Conservation (phyloP, 345 rosid genomes). For the Eucalyptus rudis region DNA sequence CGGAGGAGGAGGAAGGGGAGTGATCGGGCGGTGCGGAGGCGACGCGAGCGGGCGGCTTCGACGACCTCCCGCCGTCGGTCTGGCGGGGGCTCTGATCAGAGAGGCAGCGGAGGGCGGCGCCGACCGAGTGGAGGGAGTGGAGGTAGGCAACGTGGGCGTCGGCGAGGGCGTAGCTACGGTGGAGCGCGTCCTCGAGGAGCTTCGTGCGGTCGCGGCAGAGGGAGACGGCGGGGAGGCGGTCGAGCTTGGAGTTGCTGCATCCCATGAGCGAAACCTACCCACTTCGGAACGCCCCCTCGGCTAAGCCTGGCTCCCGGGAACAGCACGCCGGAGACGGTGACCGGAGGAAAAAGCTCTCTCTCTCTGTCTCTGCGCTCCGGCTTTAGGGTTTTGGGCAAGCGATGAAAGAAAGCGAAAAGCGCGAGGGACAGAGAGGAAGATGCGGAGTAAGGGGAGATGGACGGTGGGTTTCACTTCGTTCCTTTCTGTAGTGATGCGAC, state of each 20-base stretch:
- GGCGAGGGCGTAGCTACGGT: constrained; percentile 13
- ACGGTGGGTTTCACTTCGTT: not conserved
- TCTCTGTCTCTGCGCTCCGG: not conserved
- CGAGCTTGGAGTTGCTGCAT: constrained; percentile 21
- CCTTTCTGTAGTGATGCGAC: not conserved
- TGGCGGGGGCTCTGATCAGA: not conserved
- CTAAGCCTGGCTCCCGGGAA: not conserved
- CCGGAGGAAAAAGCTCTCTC: not conserved
- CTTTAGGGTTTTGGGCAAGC: not conserved
- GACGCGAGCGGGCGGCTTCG: constrained; percentile 2
- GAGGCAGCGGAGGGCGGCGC: constrained; percentile 10
- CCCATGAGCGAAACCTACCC: constrained; percentile 7
- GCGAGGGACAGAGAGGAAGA: not conserved
- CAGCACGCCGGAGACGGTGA: not conserved
- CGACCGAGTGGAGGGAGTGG: constrained; percentile 17
- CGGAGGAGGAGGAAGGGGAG: constrained; percentile 10
- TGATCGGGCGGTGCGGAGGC: not conserved
- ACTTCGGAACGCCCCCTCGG: not conserved
- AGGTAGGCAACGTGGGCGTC: constrained; percentile 15
- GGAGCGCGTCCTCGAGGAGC: constrained; percentile 21
- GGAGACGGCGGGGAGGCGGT: constrained; percentile 20
- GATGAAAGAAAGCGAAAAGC: not conserved
- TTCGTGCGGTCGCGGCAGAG: constrained; percentile 27
- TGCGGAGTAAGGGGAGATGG: not conserved
- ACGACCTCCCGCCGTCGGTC: not conserved